Base-by-base conservation (phyloP, 495 filamentous ascomycete genomes). In the Neurospora pannonica region DNA sequence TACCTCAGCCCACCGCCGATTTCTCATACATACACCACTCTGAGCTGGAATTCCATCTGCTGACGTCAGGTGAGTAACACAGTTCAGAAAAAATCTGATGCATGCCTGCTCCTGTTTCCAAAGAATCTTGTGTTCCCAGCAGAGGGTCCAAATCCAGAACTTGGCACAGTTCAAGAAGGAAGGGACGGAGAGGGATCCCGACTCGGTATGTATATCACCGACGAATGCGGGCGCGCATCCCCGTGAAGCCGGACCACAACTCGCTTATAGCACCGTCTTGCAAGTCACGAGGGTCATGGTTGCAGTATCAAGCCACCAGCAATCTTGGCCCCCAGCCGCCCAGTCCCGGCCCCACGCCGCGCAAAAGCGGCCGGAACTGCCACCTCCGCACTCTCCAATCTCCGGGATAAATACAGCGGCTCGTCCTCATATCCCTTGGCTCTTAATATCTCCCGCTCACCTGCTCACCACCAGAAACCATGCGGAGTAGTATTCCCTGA, bases 371-470 rank as follows among this genome's bases (percentile, higher is more conserved):
- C 54, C 77, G 77, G 77, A 79, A 73, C 38, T 34, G 60, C 38
- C 40, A 34, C 48, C 62, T 79, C 77, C 77, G 77, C 69, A 72
- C 31, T 67, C n/a, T 28, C 60, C 73, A 79, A 78, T 79, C 60
- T 75, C 72, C 74, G 73, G 78, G 75, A 17, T 78, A 78, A 78
- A 79, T 79, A 75, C 70, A 34, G 72, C 76, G 73, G 75, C 24
- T 17, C 62, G 42, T 48, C 24, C 21, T 42, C 40, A 60, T 42
- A 60, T 60, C 72, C 40, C 42, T 34, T 62, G 28, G 28, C 17
- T 62, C 28, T 28, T 62, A 34, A 62, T 62, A 62, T 62, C 13
- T 19, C 2, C 28, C 2, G 24, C 54, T 19, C 46, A 36, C 40
- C 42, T 70, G 34, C 19, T 37, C 34, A 73, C 34, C 11, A 24